Conservation (phyloP, 2,329 filamentous ascomycete genomes). For the Paraphaeosphaeria minitans region DNA sequence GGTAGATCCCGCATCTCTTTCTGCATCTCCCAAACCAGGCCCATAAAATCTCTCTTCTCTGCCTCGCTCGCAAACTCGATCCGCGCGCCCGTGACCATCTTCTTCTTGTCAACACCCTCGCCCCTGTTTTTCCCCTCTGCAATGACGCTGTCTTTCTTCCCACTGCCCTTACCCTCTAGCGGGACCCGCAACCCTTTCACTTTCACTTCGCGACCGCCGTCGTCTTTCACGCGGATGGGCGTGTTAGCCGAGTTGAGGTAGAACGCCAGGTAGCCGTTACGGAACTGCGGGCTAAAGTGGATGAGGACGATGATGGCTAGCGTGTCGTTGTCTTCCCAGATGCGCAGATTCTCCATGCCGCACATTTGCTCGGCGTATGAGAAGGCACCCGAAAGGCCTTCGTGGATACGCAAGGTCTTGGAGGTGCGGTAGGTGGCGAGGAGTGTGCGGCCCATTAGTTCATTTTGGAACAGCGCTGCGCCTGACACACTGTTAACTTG, state of each 20-base stretch:
- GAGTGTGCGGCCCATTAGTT: conserved; percentile 52
- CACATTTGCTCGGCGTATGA: conserved; percentile 56
- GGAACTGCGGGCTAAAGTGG: conserved; percentile 52
- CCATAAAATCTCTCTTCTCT: conserved; percentile 50
- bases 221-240: conserved; percentile 49
- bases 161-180: conserved; percentile 22
- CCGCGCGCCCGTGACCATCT: conserved; percentile 48
- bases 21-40: conserved; percentile 46
- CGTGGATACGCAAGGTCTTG: conserved; percentile 53
- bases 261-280: conserved; percentile 52
- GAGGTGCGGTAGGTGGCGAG: conserved; percentile 50
- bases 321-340: conserved; percentile 53
- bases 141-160: conserved; percentile 30
- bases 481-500: conserved; percentile 21
- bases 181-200: conserved; percentile 51
- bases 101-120: conserved; percentile 38
- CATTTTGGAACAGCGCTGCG: conserved; percentile 52
- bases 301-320: conserved; percentile 52
- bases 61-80: conserved; percentile 52
- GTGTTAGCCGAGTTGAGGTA: conserved; percentile 49
- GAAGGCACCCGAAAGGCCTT: conserved; percentile 49
- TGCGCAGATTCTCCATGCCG: conserved; percentile 53
- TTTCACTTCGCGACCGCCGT: conserved; percentile 46
- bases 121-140: conserved; percentile 5
- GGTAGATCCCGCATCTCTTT: conserved; percentile 46